Evolutionary conservation across 148 eudicot genomes (phyloP).

Genomic region (Salicornia ramosissima): DNA sequence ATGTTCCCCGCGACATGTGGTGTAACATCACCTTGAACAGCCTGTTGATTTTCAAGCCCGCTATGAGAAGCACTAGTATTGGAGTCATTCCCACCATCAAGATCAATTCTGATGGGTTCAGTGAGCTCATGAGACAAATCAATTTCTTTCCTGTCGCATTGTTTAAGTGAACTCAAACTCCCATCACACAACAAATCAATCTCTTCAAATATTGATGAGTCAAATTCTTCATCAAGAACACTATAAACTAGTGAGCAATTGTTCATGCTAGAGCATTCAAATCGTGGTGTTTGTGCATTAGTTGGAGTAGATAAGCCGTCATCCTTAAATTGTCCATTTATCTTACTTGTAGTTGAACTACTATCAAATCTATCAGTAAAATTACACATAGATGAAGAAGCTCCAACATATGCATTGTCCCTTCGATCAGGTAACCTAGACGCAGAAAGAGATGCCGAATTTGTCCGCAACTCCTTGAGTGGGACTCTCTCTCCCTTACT

Average conservation of each 20-base stretch:
- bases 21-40: conserved; percentile 24
- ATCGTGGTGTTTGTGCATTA: conserved; percentile 23
- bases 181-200: conserved; percentile 71
- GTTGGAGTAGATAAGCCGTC: conserved; percentile 23
- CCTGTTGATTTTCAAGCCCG: conserved; percentile 25
- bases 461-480: conserved; percentile 44
- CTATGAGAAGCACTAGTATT: conserved; percentile 18
- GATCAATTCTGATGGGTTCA: conserved; percentile 17
- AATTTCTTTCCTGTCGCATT: conserved; percentile 15
- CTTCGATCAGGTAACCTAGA: conserved; percentile 8
- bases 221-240: conserved; percentile 60
- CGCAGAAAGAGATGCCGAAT: conserved; percentile 18
- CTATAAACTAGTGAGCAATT: conserved; percentile 27
- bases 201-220: conserved; percentile 56
- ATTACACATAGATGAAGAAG: conserved; percentile 12
- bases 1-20: conserved; percentile 18
- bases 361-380: conserved; percentile 8
- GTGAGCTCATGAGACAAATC: conserved; percentile 19
- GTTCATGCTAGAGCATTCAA: conserved; percentile 20
- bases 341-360: conserved; percentile 14
- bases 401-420: conserved; percentile 7
- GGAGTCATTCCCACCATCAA: conserved; percentile 20
- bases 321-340: conserved; percentile 13
- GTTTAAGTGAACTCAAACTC: conserved; percentile 34
- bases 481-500: conserved; percentile 37